Evolutionary conservation across 2,329 filamentous ascomycete species (phyloP), one percentile per base, ranked within the genome.

Genomic region (Cytospora mali): DNA sequence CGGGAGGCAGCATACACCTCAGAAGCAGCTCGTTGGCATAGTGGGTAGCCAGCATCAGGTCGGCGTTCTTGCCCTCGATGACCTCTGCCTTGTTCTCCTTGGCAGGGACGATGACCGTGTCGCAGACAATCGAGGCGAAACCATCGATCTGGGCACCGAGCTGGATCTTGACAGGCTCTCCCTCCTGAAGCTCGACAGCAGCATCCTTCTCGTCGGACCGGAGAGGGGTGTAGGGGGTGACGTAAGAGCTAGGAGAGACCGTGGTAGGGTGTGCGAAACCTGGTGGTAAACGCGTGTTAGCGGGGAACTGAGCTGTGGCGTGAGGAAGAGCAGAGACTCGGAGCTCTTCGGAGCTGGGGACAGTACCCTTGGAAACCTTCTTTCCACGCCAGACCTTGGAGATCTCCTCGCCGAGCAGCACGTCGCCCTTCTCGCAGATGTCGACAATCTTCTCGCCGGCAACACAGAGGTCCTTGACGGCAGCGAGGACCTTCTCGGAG

Each of bases 81-180:
- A 84, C 83, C 68, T 86, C 88, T 62, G 84, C 80, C 56, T 84
- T 77, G 70, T 86, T 83, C 65, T 86, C 85, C 71, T 83, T 81
- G 67, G 83, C 76, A 54, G 83, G 82, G 57, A 96, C 89, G 64
- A 97, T 77, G 69, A 98, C 84, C 64, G 92, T 96, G 79, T 97
- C 91, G 80, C 95, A 97, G 71, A 97, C 91, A 75, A 99, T 97
- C 69, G 94, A 91, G 71, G 92, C 93, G 74, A 98, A 96, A 60
- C 95, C 95, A 80, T 98, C 92, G 68, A 99, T 97, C 81, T 99
- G 95, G 58, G 95, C 95, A 73, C 95, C 95, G n/a, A 99, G 87
- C 81, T 99, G 95, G 76, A 99, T 95, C 87, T 99, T 99, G 80
- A 97, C 85, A 66, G 91, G 80, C 81, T 99, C 95, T 66, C 88